Percentiles rank a stretch among this genome's conserved stretches.
Conservation (phyloP, 176 grass and related monocot genomes). For the Aegilops longissima region DNA sequence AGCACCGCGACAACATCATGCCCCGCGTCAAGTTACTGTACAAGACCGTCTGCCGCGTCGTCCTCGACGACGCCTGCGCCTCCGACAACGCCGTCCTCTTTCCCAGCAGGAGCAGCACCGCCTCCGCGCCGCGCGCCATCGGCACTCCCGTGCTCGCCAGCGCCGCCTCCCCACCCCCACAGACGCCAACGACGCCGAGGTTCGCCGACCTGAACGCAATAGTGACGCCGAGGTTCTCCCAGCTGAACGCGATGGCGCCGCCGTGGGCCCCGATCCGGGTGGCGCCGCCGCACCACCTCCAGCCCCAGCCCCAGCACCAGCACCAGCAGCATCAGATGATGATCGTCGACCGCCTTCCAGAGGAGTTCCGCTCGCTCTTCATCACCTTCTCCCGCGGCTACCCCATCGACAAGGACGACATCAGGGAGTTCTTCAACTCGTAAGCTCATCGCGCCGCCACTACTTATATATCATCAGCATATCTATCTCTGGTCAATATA, state of each 20-base stretch:
- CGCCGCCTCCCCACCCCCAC: neutral
- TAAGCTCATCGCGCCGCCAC: conserved; percentile 28
- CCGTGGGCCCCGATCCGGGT: conserved; percentile 41
- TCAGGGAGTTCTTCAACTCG: conserved; percentile 54
- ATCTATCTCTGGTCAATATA: neutral
- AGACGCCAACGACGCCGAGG: neutral
- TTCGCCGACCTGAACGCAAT: too few relatives aligned
- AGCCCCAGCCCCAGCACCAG: neutral
- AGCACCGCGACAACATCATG: conserved; percentile 23
- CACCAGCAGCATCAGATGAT: neutral
- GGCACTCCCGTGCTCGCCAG: neutral
- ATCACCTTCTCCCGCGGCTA: conserved; percentile 71
- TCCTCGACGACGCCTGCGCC: conserved; percentile 17
- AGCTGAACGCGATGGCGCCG: conserved; percentile 52
- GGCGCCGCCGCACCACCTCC: neutral
- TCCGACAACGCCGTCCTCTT: neutral
- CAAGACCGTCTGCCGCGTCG: conserved; percentile 46
- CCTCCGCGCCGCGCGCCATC: neutral
- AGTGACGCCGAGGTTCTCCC: neutral
- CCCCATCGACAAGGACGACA: conserved; percentile 58
- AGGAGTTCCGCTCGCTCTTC: conserved; percentile 70
- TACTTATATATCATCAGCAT: neutral
- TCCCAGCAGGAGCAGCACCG: neutral
- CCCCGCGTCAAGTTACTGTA: conserved; percentile 28
- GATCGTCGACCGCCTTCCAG: neutral